A percentile compares a stretch with the other conserved stretches of the same genome.
Conservation (phyloP, 2,329 filamentous ascomycete genomes). For the Rugonectria rugulosa region DNA sequence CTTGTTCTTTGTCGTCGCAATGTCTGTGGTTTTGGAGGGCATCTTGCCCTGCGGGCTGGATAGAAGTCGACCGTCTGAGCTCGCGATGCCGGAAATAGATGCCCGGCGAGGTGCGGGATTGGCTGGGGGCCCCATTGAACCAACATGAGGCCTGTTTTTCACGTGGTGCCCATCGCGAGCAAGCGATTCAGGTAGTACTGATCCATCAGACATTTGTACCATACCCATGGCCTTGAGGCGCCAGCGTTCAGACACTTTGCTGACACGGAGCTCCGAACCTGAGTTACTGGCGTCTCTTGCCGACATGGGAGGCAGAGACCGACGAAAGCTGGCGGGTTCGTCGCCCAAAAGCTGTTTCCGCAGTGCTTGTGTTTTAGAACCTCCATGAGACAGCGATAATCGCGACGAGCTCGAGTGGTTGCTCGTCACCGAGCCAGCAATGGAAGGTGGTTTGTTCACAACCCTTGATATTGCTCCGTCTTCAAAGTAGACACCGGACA, state of each 20-base stretch:
- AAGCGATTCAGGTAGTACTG: conserved; percentile 60
- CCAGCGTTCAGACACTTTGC: conserved; percentile 54
- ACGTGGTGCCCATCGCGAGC: conserved; percentile 54
- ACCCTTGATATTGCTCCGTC: conserved; percentile 45
- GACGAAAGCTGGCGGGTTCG: conserved; percentile 44
- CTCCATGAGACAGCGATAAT: conserved; percentile 33
- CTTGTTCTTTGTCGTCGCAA: conserved; percentile 38
- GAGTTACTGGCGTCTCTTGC: conserved; percentile 37
- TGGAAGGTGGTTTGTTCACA: conserved; percentile 40
- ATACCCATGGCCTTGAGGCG: conserved; percentile 59
- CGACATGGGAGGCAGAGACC: conserved; percentile 49
- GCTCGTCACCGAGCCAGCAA: conserved; percentile 31
- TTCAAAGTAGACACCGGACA: conserved; percentile 51
- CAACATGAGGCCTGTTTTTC: conserved; percentile 49
- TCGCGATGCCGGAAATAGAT: conserved; percentile 32
- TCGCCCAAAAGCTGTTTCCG: conserved; percentile 44
- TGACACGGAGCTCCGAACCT: conserved; percentile 39
- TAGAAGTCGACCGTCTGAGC: conserved; percentile 25
- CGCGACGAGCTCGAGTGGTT: conserved; percentile 29
- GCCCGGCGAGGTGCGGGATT: conserved; percentile 32
- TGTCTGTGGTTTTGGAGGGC: conserved; percentile 18
- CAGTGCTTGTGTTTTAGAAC: conserved; percentile 48
- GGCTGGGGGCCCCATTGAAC: conserved; percentile 37
- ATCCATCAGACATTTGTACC: conserved; percentile 61
- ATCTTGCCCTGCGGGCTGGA: conserved; percentile 34